Conservation (phyloP, 2,329 filamentous ascomycete species). For the Penicillium sp. region DNA sequence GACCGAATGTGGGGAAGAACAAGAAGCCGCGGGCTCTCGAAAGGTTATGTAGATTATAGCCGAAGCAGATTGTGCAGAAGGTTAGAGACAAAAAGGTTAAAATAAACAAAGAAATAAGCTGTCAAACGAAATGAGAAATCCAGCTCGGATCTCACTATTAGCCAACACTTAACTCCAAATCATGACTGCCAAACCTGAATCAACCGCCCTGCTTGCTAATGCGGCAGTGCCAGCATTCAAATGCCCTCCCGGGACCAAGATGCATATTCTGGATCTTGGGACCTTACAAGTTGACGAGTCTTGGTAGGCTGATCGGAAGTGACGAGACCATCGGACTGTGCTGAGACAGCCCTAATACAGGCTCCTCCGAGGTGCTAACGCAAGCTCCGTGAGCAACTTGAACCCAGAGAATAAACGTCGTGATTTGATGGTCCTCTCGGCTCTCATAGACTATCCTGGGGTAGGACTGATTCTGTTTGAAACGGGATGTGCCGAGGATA, state of each 20-base stretch:
- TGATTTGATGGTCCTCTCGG: constrained; percentile 43
- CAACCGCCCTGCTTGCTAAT: not conserved
- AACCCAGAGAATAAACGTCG: constrained; percentile 45
- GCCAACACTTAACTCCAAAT: no score
- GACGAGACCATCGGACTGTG: no score
- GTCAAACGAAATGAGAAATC: no score
- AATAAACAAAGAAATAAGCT: no score
- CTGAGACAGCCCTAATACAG: constrained; percentile 8
- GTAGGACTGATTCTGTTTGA: constrained; percentile 50
- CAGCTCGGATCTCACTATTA: no score
- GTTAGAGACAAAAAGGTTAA: no score
- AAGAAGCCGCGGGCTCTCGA: no score
- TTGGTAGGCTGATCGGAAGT: constrained; percentile 29
- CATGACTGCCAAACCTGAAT: not conserved
- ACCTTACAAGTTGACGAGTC: constrained; percentile 50
- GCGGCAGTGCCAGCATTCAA: constrained; percentile 15
- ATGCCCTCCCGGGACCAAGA: constrained; percentile 44
- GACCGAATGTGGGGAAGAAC: no score
- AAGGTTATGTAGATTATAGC: no score
- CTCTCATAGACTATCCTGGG: constrained; percentile 48
- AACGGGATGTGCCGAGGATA: constrained; percentile 47
- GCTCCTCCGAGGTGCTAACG: constrained; percentile 45
- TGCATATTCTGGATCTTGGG: constrained; percentile 49
- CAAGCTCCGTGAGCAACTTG: constrained; percentile 36
- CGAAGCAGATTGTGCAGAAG: no score